These are phyloP conservation scores for Mycena chlorophos DNA, from an alignment of 768 basidiomycete genomes.

Conservation along the genomic window DNA sequence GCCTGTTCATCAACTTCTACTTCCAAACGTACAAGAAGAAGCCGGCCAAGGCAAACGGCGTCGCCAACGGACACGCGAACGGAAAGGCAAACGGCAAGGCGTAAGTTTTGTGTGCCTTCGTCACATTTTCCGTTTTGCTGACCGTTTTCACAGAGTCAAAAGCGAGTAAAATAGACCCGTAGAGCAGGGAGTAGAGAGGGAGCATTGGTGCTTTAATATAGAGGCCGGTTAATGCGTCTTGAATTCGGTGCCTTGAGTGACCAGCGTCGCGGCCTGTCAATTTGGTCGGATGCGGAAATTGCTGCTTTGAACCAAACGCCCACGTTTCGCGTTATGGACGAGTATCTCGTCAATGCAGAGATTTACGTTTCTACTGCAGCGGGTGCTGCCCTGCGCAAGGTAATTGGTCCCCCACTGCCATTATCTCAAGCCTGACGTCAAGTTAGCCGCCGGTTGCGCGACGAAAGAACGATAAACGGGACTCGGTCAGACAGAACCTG, in stretches of 20 bases:
- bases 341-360: slow-evolving; percentile 59
- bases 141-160: slow-evolving; percentile 28
- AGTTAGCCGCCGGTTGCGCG: slow-evolving; percentile 43
- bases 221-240: background rate
- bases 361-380: slow-evolving; percentile 59
- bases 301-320: background rate
- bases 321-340: slow-evolving; percentile 14
- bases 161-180: slow-evolving; percentile 3
- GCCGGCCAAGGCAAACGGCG: slow-evolving; percentile 39
- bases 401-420: slow-evolving; percentile 27
- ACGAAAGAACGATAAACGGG: slow-evolving; percentile 59
- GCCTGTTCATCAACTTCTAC: slow-evolving; percentile 95
- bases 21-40: slow-evolving; percentile 77
- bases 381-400: slow-evolving; percentile 57
- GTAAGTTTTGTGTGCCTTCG: slow-evolving; percentile 23
- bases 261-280: background rate
- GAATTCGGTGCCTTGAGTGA: background rate
- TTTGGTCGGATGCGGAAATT: background rate
- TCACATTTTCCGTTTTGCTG: slow-evolving; percentile 2
- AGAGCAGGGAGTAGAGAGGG: no score
- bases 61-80: slow-evolving; percentile 46
- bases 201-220: no score
- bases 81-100: slow-evolving; percentile 38
- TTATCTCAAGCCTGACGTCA: slow-evolving; percentile 1
- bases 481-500: slow-evolving; percentile 40